Evolutionary conservation across 2,329 filamentous ascomycete genomes (phyloP), one percentile per base, ranked within the genome.

Genomic region (Trichophyton benhamiae): DNA sequence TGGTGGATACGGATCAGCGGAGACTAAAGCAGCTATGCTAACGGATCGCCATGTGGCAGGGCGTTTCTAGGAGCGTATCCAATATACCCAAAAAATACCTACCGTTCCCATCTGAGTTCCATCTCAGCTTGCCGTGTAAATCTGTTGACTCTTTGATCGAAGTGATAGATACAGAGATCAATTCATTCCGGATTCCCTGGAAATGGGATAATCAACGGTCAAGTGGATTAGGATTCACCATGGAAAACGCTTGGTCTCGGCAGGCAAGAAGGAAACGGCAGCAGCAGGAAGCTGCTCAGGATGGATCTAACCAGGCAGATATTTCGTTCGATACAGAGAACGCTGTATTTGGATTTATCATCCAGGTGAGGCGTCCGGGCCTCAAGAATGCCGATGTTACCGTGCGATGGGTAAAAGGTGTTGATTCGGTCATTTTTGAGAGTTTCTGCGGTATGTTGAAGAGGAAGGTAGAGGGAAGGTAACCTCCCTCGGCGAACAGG

Each of bases 381-480:
- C 58, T 49, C 20, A 58, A 61, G 25, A 61, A 76, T 17, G 76
- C 85, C 0, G 72, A 70, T 1, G 75, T 87, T 3, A 66, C 73
- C 3, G 77, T 87, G 60, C 79, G 88, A 36, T 95, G 89, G 91
- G 69, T 89, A 0, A 85, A 89, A 67, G 92, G 94, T 0, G 78
- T 79, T 4, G 88, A 95, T 66, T 77, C 82, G 17, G 79, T 85
- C 0, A 70, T 94, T 0, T 96, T 92, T 72, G 88, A 95, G 74
- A 96, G 91, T 70, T 90, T 99, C 65, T 87, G 85, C 63, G 91
- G 89, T 0, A 90, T 91, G 77, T 65, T 95, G 52, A 88, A 85
- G 72, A 77, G 82, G 41, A 82, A 80, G 61, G 25, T 76, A 41
- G 70, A 72, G 55, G 65, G 38, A 59, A 17, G 15, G 8, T 55